Evolutionary conservation across 768 basidiomycete species (phyloP), one percentile per base, ranked within the genome.

Genomic region (Amanita pallidorosea): DNA sequence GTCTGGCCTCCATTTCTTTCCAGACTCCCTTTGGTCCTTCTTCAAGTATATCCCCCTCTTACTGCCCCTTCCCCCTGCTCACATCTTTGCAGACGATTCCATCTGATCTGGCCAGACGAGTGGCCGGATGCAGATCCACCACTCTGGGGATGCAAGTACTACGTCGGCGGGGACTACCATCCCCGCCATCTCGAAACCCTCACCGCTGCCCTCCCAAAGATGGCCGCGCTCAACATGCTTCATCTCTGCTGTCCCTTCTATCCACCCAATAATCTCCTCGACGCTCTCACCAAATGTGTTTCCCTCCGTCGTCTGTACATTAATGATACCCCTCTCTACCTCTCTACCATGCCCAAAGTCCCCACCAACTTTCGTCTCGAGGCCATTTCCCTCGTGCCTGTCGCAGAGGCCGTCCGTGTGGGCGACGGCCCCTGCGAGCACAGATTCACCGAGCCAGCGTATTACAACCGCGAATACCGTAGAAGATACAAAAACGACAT

Each of bases 91-190:
- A 71, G 71, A 54, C 61, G 57, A 20, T 66, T 73, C 33, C 58
- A 62, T 46, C 56, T 73, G 3, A 60, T 67, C 37, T 73, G 71
- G 71, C 71, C 71, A 9, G 71, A 72, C 53, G 65, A 70, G 44
- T 72, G 71, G 71, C 67, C 68, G 3, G 71, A 73, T 44, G 56
- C 67, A 9, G 58, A 60, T 4, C 70, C 68, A 6, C 68, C 70
- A 1, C 62, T 63, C n/a, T 70, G 66, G 66, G 71, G 69, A 36
- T 63, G 66, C 47, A 64, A 61, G 40, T 65, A 63, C 51, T 65
- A 65, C 33, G 49, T 60, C 11, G 61, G 64, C 1, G 68, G 68
- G 4, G 63, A 65, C 46, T 67, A 68, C 35, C 56, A 61, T 37
- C 68, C 69, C 33, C 61, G 62, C 42, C 65, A 68, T 54, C 58